Conservation (phyloP, 2,329 filamentous ascomycete genomes). For the Curvularia eragrostidis region DNA sequence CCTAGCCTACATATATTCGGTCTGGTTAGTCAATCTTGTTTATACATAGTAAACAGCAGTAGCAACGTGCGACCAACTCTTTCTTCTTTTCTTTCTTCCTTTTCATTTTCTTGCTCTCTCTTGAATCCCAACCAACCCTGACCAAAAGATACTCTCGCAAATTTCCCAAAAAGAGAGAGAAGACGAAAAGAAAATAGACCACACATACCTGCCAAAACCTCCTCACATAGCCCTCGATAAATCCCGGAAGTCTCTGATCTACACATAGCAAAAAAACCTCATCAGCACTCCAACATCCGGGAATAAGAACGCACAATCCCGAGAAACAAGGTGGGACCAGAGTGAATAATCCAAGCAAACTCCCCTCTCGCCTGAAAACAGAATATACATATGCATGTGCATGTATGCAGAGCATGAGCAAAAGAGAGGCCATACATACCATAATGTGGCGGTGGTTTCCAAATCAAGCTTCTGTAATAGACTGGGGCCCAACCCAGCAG, state of each 20-base stretch:
- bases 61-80: too few relatives aligned
- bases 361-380: too few relatives aligned
- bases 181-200: not conserved
- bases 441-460: slow-evolving; percentile 96
- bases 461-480: slow-evolving; percentile 88
- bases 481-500: too few relatives aligned
- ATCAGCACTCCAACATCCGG: too few relatives aligned
- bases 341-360: too few relatives aligned
- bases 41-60: too few relatives aligned
- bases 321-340: not conserved
- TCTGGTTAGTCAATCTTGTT: not conserved
- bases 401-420: too few relatives aligned
- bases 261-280: not conserved
- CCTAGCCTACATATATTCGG: not conserved
- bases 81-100: not conserved
- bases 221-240: slow-evolving; percentile 90
- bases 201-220: slow-evolving; percentile 95
- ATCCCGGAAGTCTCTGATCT: slow-evolving; percentile 88
- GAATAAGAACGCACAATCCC: too few relatives aligned
- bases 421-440: slow-evolving; percentile 61
- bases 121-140: too few relatives aligned
- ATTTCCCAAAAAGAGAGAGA: too few relatives aligned
- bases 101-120: not conserved
- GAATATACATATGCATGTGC: too few relatives aligned
- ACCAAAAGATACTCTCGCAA: too few relatives aligned